Evolutionary conservation across 2,329 filamentous ascomycete genomes (phyloP).

Genomic region (Aspergillus unguis): DNA sequence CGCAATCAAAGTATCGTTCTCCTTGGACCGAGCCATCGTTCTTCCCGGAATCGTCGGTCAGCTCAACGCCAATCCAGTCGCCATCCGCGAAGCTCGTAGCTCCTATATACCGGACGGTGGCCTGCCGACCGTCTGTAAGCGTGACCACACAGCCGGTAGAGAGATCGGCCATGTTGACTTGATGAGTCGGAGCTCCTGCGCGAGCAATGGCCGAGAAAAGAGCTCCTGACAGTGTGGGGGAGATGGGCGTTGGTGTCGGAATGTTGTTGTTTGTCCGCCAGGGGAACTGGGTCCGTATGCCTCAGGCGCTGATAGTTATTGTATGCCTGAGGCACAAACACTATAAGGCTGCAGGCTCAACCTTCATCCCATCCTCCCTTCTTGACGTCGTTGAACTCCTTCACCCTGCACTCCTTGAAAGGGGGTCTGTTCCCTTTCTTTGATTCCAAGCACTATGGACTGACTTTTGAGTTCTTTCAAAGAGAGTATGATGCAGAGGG

Average conservation of each 20-base stretch:
- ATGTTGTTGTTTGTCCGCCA: slow-evolving; percentile 14
- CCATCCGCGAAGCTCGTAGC: slow-evolving; percentile 74
- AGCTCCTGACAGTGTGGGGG: slow-evolving; percentile 4
- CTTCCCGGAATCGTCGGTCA: slow-evolving; percentile 78
- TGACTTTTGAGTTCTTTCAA: neutral
- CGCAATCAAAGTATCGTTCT: slow-evolving; percentile 82
- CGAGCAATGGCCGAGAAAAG: slow-evolving; percentile 6
- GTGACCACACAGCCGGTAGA: slow-evolving; percentile 68
- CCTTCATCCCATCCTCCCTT: neutral
- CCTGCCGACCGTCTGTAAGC: slow-evolving; percentile 73
- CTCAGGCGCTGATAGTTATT: slow-evolving; percentile 15
- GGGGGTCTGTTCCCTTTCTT: neutral
- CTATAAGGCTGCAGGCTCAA: no score
- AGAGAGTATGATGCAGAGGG: neutral
- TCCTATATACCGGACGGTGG: slow-evolving; percentile 76
- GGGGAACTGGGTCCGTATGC: slow-evolving; percentile 10
- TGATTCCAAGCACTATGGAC: neutral
- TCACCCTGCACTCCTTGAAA: neutral
- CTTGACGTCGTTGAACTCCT: slow-evolving; percentile 1
- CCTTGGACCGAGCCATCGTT: slow-evolving; percentile 92
- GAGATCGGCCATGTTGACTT: slow-evolving; percentile 33
- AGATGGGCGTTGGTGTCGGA: slow-evolving; percentile 11
- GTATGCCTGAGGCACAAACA: slow-evolving; percentile 14
- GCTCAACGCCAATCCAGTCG: slow-evolving; percentile 85
- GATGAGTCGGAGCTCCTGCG: slow-evolving; percentile 14